These are phyloP conservation scores for Saccharomyces pastorianus DNA, from an alignment of 1,139 yeast genomes.

Conservation along the genomic window DNA sequence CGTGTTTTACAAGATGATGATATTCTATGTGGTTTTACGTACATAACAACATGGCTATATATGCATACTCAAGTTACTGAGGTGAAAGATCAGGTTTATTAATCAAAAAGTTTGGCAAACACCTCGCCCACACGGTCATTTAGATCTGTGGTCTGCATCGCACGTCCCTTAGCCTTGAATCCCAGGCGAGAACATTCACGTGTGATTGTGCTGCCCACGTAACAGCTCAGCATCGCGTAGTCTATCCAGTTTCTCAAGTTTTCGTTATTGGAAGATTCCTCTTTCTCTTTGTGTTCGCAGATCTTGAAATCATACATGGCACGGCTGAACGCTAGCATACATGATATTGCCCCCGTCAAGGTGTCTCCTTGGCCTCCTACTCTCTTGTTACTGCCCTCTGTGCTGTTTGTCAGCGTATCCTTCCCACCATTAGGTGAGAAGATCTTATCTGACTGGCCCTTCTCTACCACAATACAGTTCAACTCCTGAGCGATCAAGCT, in stretches of 20 bases:
- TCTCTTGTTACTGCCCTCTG: slow-evolving; percentile 59
- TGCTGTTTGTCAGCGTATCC: slow-evolving; percentile 34
- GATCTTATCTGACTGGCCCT: slow-evolving; percentile 62
- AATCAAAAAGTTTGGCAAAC: slow-evolving; percentile 44
- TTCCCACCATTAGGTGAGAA: slow-evolving; percentile 41
- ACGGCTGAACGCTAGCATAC: slow-evolving; percentile 43
- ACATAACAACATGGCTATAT: not conserved
- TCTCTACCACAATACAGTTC: slow-evolving; percentile 62
- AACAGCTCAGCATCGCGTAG: slow-evolving; percentile 53
- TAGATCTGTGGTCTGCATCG: slow-evolving; percentile 80
- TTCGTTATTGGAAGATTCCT: slow-evolving; percentile 6
- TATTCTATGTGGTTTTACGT: not conserved
- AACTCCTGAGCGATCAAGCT: slow-evolving; percentile 45
- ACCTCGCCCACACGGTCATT: slow-evolving; percentile 62
- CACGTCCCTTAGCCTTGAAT: slow-evolving; percentile 54
- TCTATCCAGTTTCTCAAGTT: slow-evolving; percentile 32
- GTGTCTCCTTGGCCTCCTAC: slow-evolving; percentile 92
- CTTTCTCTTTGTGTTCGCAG: slow-evolving; percentile 55
- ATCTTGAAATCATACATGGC: slow-evolving; percentile 26
- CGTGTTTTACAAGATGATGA: not conserved
- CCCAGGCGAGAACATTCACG: slow-evolving; percentile 62
- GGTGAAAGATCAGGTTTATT: too few species aligned
- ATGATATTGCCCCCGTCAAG: slow-evolving; percentile 60
- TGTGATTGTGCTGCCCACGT: slow-evolving; percentile 64
- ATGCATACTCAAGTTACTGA: too few species aligned